Conservation (phyloP, 257 asterid genomes). For the Schizonepeta tenuifolia region DNA sequence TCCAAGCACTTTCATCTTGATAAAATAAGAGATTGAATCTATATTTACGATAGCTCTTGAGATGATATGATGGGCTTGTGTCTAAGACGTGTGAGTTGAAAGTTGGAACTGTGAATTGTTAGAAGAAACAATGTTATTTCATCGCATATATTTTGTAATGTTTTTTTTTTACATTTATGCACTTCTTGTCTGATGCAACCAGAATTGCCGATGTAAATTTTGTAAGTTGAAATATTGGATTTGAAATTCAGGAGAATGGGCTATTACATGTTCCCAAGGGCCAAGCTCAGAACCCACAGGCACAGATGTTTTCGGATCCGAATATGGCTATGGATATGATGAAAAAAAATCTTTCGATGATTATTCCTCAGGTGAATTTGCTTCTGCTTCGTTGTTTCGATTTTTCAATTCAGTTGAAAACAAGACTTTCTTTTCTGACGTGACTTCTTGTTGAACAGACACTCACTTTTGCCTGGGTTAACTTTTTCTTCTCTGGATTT, state of each 20-base stretch:
- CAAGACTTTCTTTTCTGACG: conserved; percentile 24
- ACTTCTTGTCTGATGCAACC: background rate
- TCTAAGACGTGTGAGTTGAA: background rate
- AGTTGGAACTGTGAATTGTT: background rate
- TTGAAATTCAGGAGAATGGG: conserved; percentile 77
- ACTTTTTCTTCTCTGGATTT: conserved; percentile 97
- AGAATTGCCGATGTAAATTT: conserved; percentile 1
- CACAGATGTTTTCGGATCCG: conserved; percentile 98
- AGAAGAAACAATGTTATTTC: background rate
- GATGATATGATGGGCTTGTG: background rate
- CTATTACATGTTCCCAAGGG: conserved; percentile 85
- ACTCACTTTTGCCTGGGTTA: conserved; percentile 95
- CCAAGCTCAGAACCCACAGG: conserved; percentile 87
- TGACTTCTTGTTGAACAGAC: conserved; percentile 57
- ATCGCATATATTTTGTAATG: background rate
- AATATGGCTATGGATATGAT: conserved; percentile 99
- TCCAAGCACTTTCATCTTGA: conserved; percentile 13
- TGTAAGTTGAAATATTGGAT: conserved; percentile 21
- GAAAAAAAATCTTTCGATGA: conserved; percentile 95
- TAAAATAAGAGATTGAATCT: background rate
- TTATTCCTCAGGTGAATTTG: conserved; percentile 82
- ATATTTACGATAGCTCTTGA: background rate
- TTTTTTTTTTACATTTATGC: background rate
- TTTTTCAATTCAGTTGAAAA: conserved; percentile 12
- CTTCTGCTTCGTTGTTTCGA: conserved; percentile 24